Conservation (phyloP, 495 filamentous ascomycete genomes). For the Penicillium daleae region DNA sequence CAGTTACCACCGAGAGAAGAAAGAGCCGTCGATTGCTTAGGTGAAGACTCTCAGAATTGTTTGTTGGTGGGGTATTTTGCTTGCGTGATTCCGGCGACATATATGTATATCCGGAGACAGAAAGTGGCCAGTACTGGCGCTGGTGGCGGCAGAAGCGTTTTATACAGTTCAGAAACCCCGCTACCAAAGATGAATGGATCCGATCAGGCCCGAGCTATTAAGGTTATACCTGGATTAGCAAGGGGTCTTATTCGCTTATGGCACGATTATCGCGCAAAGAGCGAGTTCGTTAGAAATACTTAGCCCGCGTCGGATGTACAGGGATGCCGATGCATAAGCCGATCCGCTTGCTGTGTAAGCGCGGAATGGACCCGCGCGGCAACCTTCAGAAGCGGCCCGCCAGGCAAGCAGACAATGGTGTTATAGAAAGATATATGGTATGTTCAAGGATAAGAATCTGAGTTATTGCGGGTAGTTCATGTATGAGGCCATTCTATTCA, state of each 20-base stretch:
- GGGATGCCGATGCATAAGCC: conserved; percentile 27
- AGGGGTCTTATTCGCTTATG: neutral
- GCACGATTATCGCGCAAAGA: neutral
- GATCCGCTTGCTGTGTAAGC: conserved; percentile 29
- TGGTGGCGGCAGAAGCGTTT: neutral
- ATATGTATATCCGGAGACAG: conserved; percentile 8
- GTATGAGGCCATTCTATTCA: conserved; percentile 11
- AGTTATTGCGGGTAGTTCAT: neutral
- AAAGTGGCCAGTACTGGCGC: neutral
- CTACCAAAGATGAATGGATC: neutral
- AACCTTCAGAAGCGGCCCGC: neutral
- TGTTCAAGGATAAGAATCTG: neutral
- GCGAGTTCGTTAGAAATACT: conserved; percentile 6
- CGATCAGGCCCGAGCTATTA: neutral
- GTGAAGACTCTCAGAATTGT: neutral
- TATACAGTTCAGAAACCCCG: neutral
- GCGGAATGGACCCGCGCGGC: conserved; percentile 33
- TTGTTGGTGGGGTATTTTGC: conserved; percentile 3
- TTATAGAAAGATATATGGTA: neutral
- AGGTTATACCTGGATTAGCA: neutral
- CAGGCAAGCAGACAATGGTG: neutral
- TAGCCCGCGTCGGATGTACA: conserved; percentile 13
- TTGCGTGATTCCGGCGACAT: conserved; percentile 31
- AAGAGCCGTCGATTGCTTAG: conserved; percentile 12
- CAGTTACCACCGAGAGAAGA: conserved; percentile 19